Base-by-base conservation (phyloP, 1,139 yeast genomes). In the Taphrina deformans region DNA sequence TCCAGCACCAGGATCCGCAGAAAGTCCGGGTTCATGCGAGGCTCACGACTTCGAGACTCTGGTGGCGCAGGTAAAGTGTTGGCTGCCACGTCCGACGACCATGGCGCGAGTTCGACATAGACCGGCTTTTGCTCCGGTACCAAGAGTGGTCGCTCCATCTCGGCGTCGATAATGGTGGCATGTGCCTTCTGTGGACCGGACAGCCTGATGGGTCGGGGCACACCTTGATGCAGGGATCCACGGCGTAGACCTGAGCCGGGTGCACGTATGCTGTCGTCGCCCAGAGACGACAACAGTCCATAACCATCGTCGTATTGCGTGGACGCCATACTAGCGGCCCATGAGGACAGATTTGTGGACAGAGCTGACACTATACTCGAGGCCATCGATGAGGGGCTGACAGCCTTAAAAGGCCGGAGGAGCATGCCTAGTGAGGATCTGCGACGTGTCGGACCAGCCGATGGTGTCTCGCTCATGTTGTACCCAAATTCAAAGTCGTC, bases 1-100 rank as follows among this genome's bases (percentile, higher is more conserved):
- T 76, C 79, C 55, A 76, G 69, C 3, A 79, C 78, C 51, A 75
- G 72, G 16, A 76, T 69, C 7, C 78, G 73, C 55, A 76, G 71
- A 69, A 76, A 76, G 48, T 74, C 75, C 16, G 77, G 72, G 68
- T 76, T 76, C 71, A 75, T 69, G 16, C 78, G 73, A 18, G 72
- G 72, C 61, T 75, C 76, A 7, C 77, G 73, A 33, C 27, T 29
- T 18, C 61, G 61, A n/a, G 48, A 14, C 35, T 48, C 35, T 35
- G 46, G 48, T 12, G 24, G 10, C 5, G 46, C 35, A 7, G 48
- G 48, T n/a, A 27, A 44, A 18, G 29, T 16, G 7, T 10, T 10
- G 9, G 51, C 35, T 10, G 29, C 46, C 29, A n/a, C 21, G 18
- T 45, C 18, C 5, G 62, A 23, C 4, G 62, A 31, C 63, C 63